Evolutionary conservation across 2,329 filamentous ascomycete species (phyloP).

Genomic region (Rhynchosporium graminicola): DNA sequence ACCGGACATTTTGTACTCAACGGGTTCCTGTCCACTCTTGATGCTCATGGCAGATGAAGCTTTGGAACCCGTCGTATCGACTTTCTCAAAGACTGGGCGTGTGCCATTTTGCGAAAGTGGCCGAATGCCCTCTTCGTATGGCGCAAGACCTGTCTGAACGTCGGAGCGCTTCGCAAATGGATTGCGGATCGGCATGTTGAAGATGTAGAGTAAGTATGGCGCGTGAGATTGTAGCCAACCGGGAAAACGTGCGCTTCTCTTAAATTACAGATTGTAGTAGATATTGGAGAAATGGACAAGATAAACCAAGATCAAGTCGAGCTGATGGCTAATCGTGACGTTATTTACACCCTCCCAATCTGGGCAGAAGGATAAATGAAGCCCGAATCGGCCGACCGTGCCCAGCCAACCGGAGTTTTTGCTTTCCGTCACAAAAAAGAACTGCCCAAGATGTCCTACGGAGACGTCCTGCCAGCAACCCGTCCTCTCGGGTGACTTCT

Average conservation of each 20-base stretch:
- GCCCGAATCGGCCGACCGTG: slow-evolving; percentile 11
- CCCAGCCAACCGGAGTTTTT: slow-evolving; percentile 17
- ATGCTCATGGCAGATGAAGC: slow-evolving; percentile 63
- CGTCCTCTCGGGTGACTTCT: no score
- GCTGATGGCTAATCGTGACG: slow-evolving; percentile 18
- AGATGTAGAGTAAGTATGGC: slow-evolving; percentile 15
- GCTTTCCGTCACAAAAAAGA: neutral
- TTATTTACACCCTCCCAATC: slow-evolving; percentile 12
- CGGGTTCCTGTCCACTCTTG: slow-evolving; percentile 61
- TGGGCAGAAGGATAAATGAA: slow-evolving; percentile 10
- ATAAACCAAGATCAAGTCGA: neutral
- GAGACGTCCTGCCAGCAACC: no score
- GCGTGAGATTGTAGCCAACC: neutral
- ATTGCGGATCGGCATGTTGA: slow-evolving; percentile 69
- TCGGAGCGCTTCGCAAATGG: slow-evolving; percentile 64
- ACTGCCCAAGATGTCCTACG: no score
- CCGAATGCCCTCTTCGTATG: slow-evolving; percentile 54
- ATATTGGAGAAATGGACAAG: neutral
- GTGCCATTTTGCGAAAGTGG: slow-evolving; percentile 47
- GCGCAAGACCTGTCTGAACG: slow-evolving; percentile 30
- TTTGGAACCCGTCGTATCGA: slow-evolving; percentile 63
- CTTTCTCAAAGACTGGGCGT: slow-evolving; percentile 58
- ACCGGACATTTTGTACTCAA: slow-evolving; percentile 82
- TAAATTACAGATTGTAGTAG: neutral
- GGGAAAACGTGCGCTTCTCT: neutral